Evolutionary conservation across 2,329 filamentous ascomycete genomes (phyloP).

Genomic region (Fusarium verrucosum): DNA sequence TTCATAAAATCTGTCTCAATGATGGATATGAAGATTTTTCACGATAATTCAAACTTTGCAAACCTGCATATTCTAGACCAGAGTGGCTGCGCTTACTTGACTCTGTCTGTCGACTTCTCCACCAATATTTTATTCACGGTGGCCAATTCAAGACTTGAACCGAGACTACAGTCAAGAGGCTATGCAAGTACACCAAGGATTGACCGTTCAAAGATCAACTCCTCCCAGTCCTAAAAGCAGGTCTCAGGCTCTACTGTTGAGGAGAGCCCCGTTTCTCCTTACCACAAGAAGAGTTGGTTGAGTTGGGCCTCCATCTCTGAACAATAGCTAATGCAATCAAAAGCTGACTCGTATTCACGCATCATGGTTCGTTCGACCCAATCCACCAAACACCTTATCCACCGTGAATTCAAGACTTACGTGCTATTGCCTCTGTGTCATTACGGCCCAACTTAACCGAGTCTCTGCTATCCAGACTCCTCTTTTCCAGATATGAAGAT

Average conservation of each 20-base stretch:
- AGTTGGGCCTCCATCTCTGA: slow-evolving; percentile 17
- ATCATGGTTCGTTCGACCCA: slow-evolving; percentile 2
- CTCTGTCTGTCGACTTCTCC: not conserved
- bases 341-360: slow-evolving; percentile 33
- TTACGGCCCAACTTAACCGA: slow-evolving; percentile 9
- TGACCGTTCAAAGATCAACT: slow-evolving; percentile 15
- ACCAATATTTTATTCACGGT: slow-evolving; percentile 31
- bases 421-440: not conserved
- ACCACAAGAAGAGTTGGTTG: not conserved
- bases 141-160: slow-evolving; percentile 28
- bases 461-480: slow-evolving; percentile 10
- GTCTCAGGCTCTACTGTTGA: not conserved
- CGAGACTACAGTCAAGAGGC: slow-evolving; percentile 3
- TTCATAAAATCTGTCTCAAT: not conserved
- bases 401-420: slow-evolving; percentile 19
- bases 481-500: not conserved
- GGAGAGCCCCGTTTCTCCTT: not conserved
- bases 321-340: slow-evolving; percentile 15
- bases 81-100: not conserved
- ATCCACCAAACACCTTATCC: slow-evolving; percentile 21
- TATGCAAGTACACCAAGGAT: slow-evolving; percentile 16
- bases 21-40: not conserved
- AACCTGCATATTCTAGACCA: not conserved
- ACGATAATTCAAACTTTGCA: not conserved
- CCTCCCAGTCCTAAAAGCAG: not conserved